These are phyloP conservation scores for Lasiodiplodia gonubiensis DNA, from an alignment of 2,329 filamentous ascomycete species.

Conservation along the genomic window DNA sequence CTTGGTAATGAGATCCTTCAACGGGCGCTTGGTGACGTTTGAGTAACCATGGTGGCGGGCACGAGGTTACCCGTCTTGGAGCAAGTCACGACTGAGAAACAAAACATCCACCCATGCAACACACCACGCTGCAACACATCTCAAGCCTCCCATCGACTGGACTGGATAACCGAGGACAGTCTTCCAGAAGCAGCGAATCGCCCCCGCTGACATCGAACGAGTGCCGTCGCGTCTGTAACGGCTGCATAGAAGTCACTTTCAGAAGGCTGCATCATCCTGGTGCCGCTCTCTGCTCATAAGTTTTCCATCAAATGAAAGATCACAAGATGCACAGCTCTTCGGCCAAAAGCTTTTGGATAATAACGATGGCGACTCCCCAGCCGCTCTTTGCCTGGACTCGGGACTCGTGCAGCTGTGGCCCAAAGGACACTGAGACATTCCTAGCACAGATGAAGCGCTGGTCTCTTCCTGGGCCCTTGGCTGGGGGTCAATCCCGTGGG, in stretches of 20 bases:
- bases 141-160: not conserved
- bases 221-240: not conserved
- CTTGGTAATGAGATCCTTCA: constrained; percentile 61
- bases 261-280: not conserved
- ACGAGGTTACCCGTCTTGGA: not conserved
- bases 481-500: not conserved
- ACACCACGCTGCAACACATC: not conserved
- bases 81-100: not conserved
- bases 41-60: not conserved
- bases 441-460: not conserved
- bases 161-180: not conserved
- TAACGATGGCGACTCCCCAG: not conserved
- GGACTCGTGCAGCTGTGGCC: not conserved
- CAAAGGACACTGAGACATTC: not conserved
- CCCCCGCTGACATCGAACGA: not conserved
- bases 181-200: not conserved
- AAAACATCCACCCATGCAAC: not conserved
- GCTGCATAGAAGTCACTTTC: not conserved
- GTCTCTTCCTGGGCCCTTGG: not conserved
- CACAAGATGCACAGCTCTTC: not conserved
- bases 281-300: not conserved
- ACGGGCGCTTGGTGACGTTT: constrained; percentile 25
- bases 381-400: not conserved
- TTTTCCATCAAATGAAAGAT: not conserved
- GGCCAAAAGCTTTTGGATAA: not conserved